These are phyloP conservation scores for Rubia tinctorum DNA, from an alignment of 305 asterid species.

Conservation along the genomic window DNA sequence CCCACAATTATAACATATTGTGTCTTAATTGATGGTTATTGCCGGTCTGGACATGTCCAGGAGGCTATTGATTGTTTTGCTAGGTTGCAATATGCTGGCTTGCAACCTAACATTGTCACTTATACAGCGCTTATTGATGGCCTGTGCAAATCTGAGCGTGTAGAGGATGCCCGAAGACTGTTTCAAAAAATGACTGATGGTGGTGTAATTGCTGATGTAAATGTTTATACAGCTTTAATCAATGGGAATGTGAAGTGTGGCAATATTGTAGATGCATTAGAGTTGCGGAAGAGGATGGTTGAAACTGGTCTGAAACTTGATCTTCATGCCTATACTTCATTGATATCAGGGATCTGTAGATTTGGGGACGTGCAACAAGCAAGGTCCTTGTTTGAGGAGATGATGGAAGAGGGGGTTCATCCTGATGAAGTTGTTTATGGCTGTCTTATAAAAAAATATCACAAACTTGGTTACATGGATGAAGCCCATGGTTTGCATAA, in stretches of 20 bases:
- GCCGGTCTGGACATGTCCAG: conserved; percentile 62
- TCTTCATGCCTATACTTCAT: conserved; percentile 71
- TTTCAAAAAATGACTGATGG: conserved; percentile 60
- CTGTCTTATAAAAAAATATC: conserved; percentile 65
- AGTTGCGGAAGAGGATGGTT: conserved; percentile 55
- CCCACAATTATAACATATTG: conserved; percentile 64
- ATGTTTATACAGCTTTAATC: conserved; percentile 62
- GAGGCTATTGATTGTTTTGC: conserved; percentile 63
- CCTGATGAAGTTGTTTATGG: conserved; percentile 72
- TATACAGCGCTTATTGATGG: conserved; percentile 79
- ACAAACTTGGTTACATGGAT: conserved; percentile 51
- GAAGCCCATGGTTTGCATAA: conserved; percentile 56
- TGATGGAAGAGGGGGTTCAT: conserved; percentile 66
- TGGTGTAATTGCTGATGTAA: conserved; percentile 64
- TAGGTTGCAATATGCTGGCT: conserved; percentile 44
- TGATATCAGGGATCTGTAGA: conserved; percentile 71
- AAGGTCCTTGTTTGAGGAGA: conserved; percentile 59
- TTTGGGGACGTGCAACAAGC: conserved; percentile 60
- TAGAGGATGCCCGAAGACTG: conserved; percentile 59
- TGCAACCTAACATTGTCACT: conserved; percentile 60
- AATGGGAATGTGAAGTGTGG: conserved; percentile 70
- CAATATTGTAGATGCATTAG: conserved; percentile 59
- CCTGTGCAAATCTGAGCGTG: conserved; percentile 50
- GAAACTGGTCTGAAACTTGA: conserved; percentile 63
- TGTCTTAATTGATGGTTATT: conserved; percentile 61